These are phyloP conservation scores for Extremus antarcticus DNA, from an alignment of 495 filamentous ascomycete genomes.

Conservation along the genomic window DNA sequence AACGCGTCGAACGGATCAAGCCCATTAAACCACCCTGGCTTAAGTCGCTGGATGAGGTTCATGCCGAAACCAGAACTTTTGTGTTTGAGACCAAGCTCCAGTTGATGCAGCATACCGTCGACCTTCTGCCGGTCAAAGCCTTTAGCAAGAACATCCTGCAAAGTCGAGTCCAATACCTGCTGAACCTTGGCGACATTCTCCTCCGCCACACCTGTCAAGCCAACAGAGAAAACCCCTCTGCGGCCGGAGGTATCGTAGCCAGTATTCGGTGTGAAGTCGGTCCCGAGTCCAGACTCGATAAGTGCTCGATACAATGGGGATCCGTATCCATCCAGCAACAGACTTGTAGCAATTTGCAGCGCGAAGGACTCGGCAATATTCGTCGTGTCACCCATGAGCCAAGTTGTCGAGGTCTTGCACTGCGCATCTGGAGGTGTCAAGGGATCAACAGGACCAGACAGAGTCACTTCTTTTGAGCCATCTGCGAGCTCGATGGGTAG, in stretches of 20 bases:
- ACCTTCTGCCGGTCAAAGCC: conserved; percentile 85
- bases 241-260: conserved; percentile 73
- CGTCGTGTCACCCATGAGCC: conserved; percentile 73
- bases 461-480: conserved; percentile 54
- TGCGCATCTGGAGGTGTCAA: conserved; percentile 76
- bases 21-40: conserved; percentile 89
- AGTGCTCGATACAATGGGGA: conserved; percentile 86
- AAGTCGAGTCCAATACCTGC: conserved; percentile 54
- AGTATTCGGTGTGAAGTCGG: conserved; percentile 87
- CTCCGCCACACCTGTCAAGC: conserved; percentile 73
- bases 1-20: conserved; percentile 82
- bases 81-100: conserved; percentile 83
- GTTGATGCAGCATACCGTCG: conserved; percentile 83
- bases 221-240: conserved; percentile 76
- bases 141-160: conserved; percentile 51
- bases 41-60: conserved; percentile 73
- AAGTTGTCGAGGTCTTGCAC: conserved; percentile 84
- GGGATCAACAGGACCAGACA: conserved; percentile 79
- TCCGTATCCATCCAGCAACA: conserved; percentile 87
- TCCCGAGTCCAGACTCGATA: conserved; percentile 81
- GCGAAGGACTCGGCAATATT: conserved; percentile 82
- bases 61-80: conserved; percentile 93
- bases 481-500: conserved; percentile 58
- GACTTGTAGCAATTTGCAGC: conserved; percentile 62
- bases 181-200: conserved; percentile 68